phyloP scores from a whole-genome alignment of 495 filamentous ascomycete species.

The Elaphomyces granulatus region DNA sequence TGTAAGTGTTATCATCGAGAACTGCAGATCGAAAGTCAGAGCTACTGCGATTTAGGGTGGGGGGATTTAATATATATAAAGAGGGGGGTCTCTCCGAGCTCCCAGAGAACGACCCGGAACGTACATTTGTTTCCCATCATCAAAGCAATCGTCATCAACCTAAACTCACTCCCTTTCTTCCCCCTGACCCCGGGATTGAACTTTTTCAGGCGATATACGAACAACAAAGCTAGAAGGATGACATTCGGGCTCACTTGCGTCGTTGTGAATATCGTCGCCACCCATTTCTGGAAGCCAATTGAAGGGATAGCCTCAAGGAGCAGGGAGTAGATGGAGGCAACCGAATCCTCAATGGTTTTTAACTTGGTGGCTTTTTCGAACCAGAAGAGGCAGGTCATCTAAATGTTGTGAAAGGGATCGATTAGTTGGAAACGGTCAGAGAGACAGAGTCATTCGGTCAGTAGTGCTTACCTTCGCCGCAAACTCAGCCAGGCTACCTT shows the following conservation, averaged over 20 bases:
- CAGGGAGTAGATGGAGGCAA: constrained; percentile 36
- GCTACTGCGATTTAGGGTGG: no score
- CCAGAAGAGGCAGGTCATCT: constrained; percentile 98
- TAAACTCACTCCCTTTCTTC: constrained; percentile 84
- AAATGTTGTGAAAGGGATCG: no score
- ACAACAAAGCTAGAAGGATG: constrained; percentile 76
- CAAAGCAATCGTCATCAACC: constrained; percentile 87
- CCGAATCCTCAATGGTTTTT: constrained; percentile 52
- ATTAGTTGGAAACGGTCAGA: no score
- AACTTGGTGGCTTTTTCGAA: constrained; percentile 79
- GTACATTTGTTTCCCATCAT: constrained; percentile 98
- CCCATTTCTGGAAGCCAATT: constrained; percentile 82
- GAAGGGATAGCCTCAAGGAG: constrained; percentile 60
- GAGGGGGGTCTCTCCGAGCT: no score
- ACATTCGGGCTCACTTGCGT: constrained; percentile 98
- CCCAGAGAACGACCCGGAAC: no score
- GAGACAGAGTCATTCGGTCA: neutral
- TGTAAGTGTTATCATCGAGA: constrained; percentile 97
- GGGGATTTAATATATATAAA: no score
- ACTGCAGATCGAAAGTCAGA: no score
- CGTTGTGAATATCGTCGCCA: constrained; percentile 74
- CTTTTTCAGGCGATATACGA: constrained; percentile 86
- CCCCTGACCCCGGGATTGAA: constrained; percentile 77
- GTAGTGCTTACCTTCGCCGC: constrained; percentile 53
- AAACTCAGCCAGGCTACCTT: constrained; percentile 65